A percentile compares a stretch with the other conserved stretches of the same genome.
Conservation (phyloP, 1,139 yeast species). For the Suhomyces yuchorum region DNA sequence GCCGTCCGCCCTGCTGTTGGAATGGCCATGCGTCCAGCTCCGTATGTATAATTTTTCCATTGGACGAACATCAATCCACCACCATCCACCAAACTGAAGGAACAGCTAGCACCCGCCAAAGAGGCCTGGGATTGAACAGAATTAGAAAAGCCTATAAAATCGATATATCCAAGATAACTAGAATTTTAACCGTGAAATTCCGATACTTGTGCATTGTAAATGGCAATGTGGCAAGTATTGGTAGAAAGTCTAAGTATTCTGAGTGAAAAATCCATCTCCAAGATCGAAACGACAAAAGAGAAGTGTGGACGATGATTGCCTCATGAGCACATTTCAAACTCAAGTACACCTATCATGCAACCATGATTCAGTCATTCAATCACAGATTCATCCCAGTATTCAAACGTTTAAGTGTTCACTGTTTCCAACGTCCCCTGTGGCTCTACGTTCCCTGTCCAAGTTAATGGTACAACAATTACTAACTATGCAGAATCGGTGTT, state of each 20-base stretch:
- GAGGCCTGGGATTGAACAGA: background rate
- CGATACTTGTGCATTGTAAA: background rate
- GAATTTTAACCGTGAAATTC: background rate
- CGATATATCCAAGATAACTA: background rate
- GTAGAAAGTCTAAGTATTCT: too few species aligned
- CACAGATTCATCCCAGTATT: too few species aligned
- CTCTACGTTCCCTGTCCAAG: too few species aligned
- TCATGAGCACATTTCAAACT: too few species aligned
- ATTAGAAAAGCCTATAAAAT: background rate
- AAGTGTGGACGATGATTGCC: too few species aligned
- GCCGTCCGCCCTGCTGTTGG: constrained; percentile 44
- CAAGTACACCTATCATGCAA: too few species aligned
- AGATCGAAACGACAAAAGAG: too few species aligned
- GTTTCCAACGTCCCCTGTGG: too few species aligned
- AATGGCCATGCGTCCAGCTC: constrained; percentile 47
- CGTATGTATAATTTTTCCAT: constrained; percentile 35
- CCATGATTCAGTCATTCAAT: too few species aligned
- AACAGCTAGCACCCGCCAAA: background rate
- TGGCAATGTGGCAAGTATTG: background rate
- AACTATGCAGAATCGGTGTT: constrained; percentile 52
- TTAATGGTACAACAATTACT: too few species aligned
- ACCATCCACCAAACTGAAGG: background rate
- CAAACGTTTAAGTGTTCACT: too few species aligned
- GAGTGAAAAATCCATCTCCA: too few species aligned
- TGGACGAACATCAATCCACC: background rate